These are phyloP conservation scores for Trypanosoma caninum DNA, from an alignment of 208 protist genomes.

Conservation along the genomic window DNA sequence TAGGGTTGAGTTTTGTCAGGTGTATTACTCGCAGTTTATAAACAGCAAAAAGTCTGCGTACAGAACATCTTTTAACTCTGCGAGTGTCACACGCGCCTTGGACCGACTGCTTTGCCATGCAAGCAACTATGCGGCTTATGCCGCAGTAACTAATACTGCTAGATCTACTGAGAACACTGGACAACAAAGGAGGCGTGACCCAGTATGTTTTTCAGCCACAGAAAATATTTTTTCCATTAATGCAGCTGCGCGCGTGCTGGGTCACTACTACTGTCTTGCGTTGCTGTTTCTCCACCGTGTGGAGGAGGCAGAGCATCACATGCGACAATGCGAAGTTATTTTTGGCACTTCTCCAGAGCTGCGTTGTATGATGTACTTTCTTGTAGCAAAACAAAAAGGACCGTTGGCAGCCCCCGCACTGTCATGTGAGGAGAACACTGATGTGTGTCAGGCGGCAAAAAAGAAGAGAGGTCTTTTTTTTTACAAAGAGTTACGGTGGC, in stretches of 20 bases:
- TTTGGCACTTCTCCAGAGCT: constrained; percentile 20
- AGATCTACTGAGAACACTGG: neutral
- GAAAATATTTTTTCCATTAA: constrained; percentile 20
- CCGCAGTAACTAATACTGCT: neutral
- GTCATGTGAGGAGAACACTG: neutral
- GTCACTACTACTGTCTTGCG: constrained; percentile 14
- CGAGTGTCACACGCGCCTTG: constrained; percentile 9
- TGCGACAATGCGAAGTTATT: constrained; percentile 10
- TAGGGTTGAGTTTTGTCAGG: constrained; percentile 38
- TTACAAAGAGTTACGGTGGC: neutral
- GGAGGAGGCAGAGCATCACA: constrained; percentile 8
- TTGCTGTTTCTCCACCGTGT: neutral
- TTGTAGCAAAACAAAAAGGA: neutral
- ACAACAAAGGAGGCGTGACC: neutral
- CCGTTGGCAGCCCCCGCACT: neutral
- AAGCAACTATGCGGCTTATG: constrained; percentile 13
- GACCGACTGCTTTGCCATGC: constrained; percentile 8
- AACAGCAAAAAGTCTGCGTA: neutral
- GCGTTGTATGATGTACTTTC: constrained; percentile 4
- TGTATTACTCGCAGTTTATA: constrained; percentile 36
- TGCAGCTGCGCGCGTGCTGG: constrained; percentile 7
- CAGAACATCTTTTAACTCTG: neutral
- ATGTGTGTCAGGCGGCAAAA: neutral
- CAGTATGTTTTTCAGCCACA: constrained; percentile 21
- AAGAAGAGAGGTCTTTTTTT: neutral